phyloP scores from a whole-genome alignment of 768 basidiomycete genomes.

The Suillus weaverae region DNA sequence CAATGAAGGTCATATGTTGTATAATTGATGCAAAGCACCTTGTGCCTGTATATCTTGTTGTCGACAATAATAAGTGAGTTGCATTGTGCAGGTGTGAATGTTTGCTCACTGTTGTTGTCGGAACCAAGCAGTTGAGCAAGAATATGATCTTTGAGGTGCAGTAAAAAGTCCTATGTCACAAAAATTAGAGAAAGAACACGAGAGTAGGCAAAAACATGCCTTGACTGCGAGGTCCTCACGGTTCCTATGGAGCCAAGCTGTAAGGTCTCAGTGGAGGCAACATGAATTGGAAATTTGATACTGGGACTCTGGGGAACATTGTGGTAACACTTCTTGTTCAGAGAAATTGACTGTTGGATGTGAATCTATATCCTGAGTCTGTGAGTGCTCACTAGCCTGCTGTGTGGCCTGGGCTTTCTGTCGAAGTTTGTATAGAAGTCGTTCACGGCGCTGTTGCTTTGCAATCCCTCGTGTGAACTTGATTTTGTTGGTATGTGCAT shows the following conservation, averaged over 20 bases:
- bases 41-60: conserved; percentile 35
- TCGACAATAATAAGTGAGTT: conserved; percentile 21
- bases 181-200: background rate
- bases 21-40: conserved; percentile 31
- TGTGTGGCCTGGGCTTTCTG: conserved; percentile 14
- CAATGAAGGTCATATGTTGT: conserved; percentile 31
- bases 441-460: conserved; percentile 16
- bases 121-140: conserved; percentile 5
- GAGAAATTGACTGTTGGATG: background rate
- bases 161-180: conserved; percentile 33
- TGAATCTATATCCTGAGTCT: background rate
- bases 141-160: conserved; percentile 12
- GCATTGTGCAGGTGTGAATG: conserved; percentile 25
- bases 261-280: conserved; percentile 12
- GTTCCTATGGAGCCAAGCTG: conserved; percentile 9
- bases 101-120: conserved; percentile 11
- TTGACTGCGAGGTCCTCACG: conserved; percentile 29
- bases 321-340: conserved; percentile 13
- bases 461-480: conserved; percentile 29
- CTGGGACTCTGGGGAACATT: background rate
- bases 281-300: conserved; percentile 22
- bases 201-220: conserved; percentile 3
- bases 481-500: conserved; percentile 35
- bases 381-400: background rate
- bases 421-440: conserved; percentile 11